Evolutionary conservation across 1,284 basidiomycete species (phyloP), one percentile per base, ranked within the genome.

Genomic region (Leccinum subspadiceum): DNA sequence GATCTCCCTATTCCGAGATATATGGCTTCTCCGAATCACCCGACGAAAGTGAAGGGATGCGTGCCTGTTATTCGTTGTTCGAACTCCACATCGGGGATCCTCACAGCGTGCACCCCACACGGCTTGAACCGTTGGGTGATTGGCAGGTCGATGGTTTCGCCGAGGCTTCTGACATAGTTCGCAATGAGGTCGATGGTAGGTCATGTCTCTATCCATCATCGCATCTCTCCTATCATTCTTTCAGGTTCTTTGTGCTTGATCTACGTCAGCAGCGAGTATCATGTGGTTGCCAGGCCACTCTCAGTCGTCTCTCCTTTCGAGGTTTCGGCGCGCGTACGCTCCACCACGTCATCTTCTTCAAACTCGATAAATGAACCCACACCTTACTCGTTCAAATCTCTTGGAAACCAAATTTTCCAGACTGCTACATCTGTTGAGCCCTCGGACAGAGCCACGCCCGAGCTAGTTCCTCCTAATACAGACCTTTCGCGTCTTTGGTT

Each of bases 91-190:
- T 74, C 2, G 75, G 71, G 10, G 71, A 77, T 9, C 65, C 75
- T 20, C 68, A 68, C 7, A 73, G 74, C 2, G 70, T 77, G 3
- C 70, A 75, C 4, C 76, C 78, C 22, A 68, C 78, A 1, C 68
- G 63, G 20, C 75, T 89, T 2, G 76, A 78, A 59, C 77, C 77
- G 53, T 62, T 85, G 12, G 83, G 82, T 4, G 81, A 84, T 41
- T 87, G 85, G 85, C 68, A 76, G 37, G 68, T 84, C 5, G 79
- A 83, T 54, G 82, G 84, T 6, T 75, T 77, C 13, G 72, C 79
- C 0, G 73, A 75, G 48, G 77, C 78, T 31, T 69, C 81, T 10
- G 80, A 79, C 2, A 69, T 88, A 15, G 70, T 78, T 61, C 67
- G 74, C 56, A 76, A 78, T 60, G 64, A 70, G 15, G 61, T 60